A percentile compares a stretch with the other conserved stretches of the same genome.
These are phyloP conservation scores for Wickerhamiella occidentalis DNA, from an alignment of 805 yeast species.

Conservation along the genomic window DNA sequence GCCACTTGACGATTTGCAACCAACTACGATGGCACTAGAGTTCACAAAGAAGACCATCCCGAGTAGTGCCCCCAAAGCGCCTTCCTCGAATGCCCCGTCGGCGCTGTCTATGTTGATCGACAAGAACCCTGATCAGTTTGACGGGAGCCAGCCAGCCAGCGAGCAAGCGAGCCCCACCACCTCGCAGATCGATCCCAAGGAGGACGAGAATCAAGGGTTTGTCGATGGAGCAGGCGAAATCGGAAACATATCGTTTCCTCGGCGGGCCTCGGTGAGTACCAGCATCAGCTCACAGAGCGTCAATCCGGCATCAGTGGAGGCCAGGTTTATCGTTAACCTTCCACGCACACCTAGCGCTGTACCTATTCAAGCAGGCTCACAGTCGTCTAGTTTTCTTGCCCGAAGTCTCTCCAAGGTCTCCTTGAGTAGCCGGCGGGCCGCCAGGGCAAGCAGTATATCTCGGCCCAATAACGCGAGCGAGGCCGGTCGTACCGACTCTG, in stretches of 20 bases:
- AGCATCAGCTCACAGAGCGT: constrained; percentile 16
- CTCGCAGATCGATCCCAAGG: background rate
- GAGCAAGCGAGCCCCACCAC: background rate
- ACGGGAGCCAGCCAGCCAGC: constrained; percentile 1
- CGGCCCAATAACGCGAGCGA: background rate
- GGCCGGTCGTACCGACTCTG: background rate
- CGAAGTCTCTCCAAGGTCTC: constrained; percentile 17
- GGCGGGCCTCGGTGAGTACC: constrained; percentile 18
- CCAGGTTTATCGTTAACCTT: constrained; percentile 72
- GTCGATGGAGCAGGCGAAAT: constrained; percentile 25
- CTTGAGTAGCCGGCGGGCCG: constrained; percentile 13
- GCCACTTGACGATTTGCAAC: background rate
- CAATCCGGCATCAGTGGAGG: constrained; percentile 39
- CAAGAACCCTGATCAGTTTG: constrained; percentile 8
- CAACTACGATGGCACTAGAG: constrained; percentile 8
- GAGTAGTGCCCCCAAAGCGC: background rate
- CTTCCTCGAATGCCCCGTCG: constrained; percentile 4
- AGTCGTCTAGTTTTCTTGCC: constrained; percentile 11
- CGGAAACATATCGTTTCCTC: constrained; percentile 23
- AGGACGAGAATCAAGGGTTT: constrained; percentile 19
- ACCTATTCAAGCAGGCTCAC: background rate
- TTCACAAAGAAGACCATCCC: constrained; percentile 10
- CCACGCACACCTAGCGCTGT: constrained; percentile 39
- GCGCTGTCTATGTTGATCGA: constrained; percentile 12
- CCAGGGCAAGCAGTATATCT: constrained; percentile 11